Conservation (phyloP, 306 rosid genomes). For the Aeschynomene evenia region DNA sequence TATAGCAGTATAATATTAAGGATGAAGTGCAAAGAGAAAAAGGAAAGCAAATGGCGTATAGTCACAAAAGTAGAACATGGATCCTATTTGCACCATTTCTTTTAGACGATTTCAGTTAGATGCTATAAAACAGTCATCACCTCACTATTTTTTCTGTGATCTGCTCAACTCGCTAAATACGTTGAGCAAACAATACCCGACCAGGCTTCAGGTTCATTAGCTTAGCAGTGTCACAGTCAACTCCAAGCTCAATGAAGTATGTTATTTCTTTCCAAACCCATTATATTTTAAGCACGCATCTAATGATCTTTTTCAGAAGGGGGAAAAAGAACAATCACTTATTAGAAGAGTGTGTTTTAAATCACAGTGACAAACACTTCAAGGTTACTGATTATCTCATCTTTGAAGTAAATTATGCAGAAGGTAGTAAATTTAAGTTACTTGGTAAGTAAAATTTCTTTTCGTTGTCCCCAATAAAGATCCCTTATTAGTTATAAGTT, state of each 20-base stretch:
- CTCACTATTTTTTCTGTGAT: not conserved
- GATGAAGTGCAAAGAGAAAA: constrained; percentile 5
- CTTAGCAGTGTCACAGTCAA: constrained; percentile 10
- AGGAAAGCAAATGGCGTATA: not conserved
- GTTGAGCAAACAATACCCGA: constrained; percentile 13
- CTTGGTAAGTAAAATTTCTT: constrained; percentile 4
- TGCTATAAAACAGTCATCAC: constrained; percentile 5
- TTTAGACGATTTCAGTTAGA: not conserved
- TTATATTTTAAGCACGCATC: too few relatives aligned
- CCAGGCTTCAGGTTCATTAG: constrained; percentile 19
- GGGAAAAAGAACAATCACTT: too few relatives aligned
- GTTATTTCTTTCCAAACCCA: not conserved
- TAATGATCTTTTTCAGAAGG: too few relatives aligned
- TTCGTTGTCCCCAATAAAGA: constrained; percentile 7
- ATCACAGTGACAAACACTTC: not conserved
- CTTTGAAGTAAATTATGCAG: constrained; percentile 10
- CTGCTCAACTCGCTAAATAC: constrained; percentile 4
- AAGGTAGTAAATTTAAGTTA: constrained; percentile 10
- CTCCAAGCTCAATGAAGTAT: not conserved
- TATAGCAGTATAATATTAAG: not conserved
- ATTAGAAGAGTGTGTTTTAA: not conserved
- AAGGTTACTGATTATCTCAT: not conserved
- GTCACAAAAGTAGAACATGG: not conserved
- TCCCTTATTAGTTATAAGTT: not conserved
- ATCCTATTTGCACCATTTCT: not conserved